Evolutionary conservation across 2,329 filamentous ascomycete genomes (phyloP), one percentile per base, ranked within the genome.

Genomic region (Trichophyton equinum): DNA sequence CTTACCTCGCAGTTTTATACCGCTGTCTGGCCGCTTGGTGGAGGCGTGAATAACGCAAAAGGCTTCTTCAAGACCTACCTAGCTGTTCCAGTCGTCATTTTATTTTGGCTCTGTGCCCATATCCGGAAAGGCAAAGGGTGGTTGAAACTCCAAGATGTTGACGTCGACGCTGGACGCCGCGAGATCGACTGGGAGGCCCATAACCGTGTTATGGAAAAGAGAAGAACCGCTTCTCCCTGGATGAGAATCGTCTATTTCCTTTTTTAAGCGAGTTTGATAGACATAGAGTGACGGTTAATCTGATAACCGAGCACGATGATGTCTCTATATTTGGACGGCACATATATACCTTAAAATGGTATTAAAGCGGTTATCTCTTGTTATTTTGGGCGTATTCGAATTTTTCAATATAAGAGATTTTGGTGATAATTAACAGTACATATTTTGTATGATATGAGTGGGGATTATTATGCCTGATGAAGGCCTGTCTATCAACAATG

Each of bases 131-230:
- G 82, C 47, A 71, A 76, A 25, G 79, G 80, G 18, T 87, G 82
- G 82, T 75, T 85, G 60, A 78, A 70, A 25, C 70, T 82, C 1
- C 73, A 77, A 30, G 74, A 87, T 65, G 87, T 89, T 62, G 85
- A 88, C 66, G 79, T 88, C 60, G 85, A 88, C 68, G 80, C 78
- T 30, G 85, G 85, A 63, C 80, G 85, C 44, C 79, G 85, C 62
- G 79, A 83, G 71, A 78, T 86, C 58, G 81, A 88, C 69, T 87
- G 82, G 82, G 83, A 85, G 9, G 74, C 75, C 46, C 84, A 86
- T 73, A 80, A 85, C 69, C 78, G 74, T 5, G 61, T 65, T 36
- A 30, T 58, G 40, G 64, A 66, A 44, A 51, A 61, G 36, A 60
- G 49, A 15, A 58, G 61, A 47, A 63, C 59, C 9, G 59, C 64